Percentiles rank a stretch among this genome's conserved stretches.
phyloP scores from a whole-genome alignment of 23 red algal species.

The Gracilaria domingensis region DNA sequence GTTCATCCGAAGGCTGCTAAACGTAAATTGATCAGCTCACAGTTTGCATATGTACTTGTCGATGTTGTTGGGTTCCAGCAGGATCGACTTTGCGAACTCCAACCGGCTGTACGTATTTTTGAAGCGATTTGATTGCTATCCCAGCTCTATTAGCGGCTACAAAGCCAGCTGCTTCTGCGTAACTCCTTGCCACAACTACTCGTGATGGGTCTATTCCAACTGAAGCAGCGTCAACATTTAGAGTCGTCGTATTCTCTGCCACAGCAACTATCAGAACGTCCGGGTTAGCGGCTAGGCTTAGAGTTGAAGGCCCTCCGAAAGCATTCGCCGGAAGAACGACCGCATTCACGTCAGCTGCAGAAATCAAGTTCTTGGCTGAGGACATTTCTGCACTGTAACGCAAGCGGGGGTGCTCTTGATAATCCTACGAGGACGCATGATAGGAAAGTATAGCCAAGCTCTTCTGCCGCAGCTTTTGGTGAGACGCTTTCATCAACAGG shows the following conservation, averaged over 20 bases:
- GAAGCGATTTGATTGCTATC: constrained; percentile 70
- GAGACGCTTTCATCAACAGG: constrained; percentile 53
- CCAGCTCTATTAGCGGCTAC: constrained; percentile 84
- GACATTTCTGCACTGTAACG: neutral
- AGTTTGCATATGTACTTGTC: neutral
- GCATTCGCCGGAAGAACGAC: constrained; percentile 79
- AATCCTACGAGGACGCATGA: constrained; percentile 94
- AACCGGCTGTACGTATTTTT: constrained; percentile 50
- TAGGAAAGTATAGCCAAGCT: constrained; percentile 98
- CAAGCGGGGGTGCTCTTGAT: constrained; percentile 78
- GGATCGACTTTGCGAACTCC: neutral
- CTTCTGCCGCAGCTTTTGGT: constrained; percentile 97
- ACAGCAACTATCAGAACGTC: constrained; percentile 78
- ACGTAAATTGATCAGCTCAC: constrained; percentile 13
- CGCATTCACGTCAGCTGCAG: constrained; percentile 74
- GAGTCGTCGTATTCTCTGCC: constrained; percentile 76
- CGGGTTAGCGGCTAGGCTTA: constrained; percentile 49
- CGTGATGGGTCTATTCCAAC: constrained; percentile 56
- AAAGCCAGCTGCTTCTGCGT: constrained; percentile 92
- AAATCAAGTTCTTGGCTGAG: neutral
- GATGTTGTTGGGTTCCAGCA: neutral
- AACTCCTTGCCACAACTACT: constrained; percentile 71
- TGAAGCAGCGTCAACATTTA: constrained; percentile 44
- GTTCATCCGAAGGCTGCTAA: constrained; percentile 12
- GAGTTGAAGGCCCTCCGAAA: constrained; percentile 55